A percentile compares a stretch with the other conserved stretches of the same genome.
Evolutionary conservation across 1,284 basidiomycete species (phyloP).

Genomic region (Trametes pubescens): DNA sequence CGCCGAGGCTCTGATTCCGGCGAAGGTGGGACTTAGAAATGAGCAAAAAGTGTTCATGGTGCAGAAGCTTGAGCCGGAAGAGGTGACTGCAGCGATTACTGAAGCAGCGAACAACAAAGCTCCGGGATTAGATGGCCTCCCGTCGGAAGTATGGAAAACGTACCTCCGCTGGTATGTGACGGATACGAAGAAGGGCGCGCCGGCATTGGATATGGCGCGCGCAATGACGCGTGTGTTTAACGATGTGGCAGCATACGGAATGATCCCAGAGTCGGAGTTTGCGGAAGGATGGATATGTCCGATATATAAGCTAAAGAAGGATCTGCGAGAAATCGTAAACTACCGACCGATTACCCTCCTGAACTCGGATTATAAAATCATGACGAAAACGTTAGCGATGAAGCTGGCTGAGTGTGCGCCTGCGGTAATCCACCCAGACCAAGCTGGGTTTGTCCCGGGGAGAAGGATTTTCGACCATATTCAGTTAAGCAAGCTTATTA

Average conservation of each 20-base stretch:
- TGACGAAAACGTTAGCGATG: neutral
- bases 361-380: neutral
- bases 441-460: neutral
- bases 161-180: neutral
- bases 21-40: neutral
- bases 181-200: too few species aligned
- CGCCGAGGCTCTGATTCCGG: neutral
- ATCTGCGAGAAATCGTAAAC: neutral
- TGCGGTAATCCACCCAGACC: neutral
- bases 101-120: too few species aligned
- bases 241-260: neutral
- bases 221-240: neutral
- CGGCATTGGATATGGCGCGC: too few species aligned
- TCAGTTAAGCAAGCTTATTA: neutral
- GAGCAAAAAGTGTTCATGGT: neutral
- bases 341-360: neutral
- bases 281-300: neutral
- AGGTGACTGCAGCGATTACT: neutral
- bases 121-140: too few species aligned
- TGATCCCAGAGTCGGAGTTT: neutral
- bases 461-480: neutral
- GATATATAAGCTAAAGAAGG: neutral
- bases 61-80: neutral
- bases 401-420: neutral
- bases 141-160: too few species aligned